Conservation (phyloP, 2,329 filamentous ascomycete genomes). For the Trichophyton equinum region DNA sequence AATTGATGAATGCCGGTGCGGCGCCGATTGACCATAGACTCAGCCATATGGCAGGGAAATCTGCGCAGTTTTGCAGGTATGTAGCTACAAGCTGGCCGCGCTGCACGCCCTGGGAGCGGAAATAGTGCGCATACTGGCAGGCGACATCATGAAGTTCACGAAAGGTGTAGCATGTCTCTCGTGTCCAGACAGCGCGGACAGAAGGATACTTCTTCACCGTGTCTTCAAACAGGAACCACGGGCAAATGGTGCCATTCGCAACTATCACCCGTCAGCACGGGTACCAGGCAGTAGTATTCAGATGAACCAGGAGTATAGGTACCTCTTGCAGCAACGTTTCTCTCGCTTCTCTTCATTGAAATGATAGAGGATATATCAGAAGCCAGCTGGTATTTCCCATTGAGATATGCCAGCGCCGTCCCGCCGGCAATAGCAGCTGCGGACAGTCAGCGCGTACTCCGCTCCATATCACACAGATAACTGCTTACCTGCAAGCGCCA, state of each 20-base stretch:
- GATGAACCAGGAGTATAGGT: constrained; percentile 5
- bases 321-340: constrained; percentile 40
- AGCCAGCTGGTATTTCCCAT: constrained; percentile 55
- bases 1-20: constrained; percentile 59
- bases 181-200: constrained; percentile 55
- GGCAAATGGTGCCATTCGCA: constrained; percentile 42
- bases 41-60: constrained; percentile 55
- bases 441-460: background rate
- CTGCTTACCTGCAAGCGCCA: background rate
- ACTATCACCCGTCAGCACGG: constrained; percentile 22
- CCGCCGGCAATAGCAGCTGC: constrained; percentile 21
- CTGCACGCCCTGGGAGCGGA: constrained; percentile 45
- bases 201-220: constrained; percentile 41
- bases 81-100: constrained; percentile 51
- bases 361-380: constrained; percentile 41
- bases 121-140: constrained; percentile 51
- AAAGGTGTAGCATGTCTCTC: constrained; percentile 48
- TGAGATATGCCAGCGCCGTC: constrained; percentile 46
- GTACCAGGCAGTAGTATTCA: background rate
- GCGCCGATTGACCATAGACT: constrained; percentile 54
- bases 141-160: constrained; percentile 43
- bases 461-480: background rate
- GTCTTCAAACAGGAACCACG: constrained; percentile 55
- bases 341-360: constrained; percentile 22
- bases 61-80: constrained; percentile 55